phyloP scores from a whole-genome alignment of 768 basidiomycete species.

The Pleurotus cornucopiae region DNA sequence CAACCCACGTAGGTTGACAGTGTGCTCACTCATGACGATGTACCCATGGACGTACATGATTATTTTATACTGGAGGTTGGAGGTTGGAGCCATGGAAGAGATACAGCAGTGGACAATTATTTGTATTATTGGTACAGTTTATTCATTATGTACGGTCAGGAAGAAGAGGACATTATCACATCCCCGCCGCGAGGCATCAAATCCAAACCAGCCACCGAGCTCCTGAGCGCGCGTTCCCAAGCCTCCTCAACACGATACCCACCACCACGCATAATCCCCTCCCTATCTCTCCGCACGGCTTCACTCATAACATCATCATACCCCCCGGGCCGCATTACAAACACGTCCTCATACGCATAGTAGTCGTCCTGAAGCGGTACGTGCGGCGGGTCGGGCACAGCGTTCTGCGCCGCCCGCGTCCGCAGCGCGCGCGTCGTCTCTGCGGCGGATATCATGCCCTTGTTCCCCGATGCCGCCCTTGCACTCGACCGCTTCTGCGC shows the following conservation, averaged over 20 bases:
- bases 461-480: constrained; percentile 31
- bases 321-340: constrained; percentile 40
- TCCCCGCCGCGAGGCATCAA: constrained; percentile 46
- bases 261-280: constrained; percentile 78
- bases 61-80: too few species aligned
- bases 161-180: constrained; percentile 38
- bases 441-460: constrained; percentile 14
- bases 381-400: constrained; percentile 75
- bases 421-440: constrained; percentile 42
- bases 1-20: not conserved
- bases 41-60: not conserved
- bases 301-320: constrained; percentile 78
- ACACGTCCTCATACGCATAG: constrained; percentile 73
- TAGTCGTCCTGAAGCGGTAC: constrained; percentile 73
- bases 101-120: too few species aligned
- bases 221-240: constrained; percentile 78
- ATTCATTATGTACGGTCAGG: too few species aligned
- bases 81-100: too few species aligned
- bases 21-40: not conserved
- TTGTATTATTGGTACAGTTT: too few species aligned
- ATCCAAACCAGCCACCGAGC: constrained; percentile 71
- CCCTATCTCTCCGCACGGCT: constrained; percentile 69
- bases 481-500: constrained; percentile 59
- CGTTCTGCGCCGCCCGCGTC: constrained; percentile 60
- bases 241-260: constrained; percentile 81